These are phyloP conservation scores for Pyrenophora tritici-repentis DNA, from an alignment of 2,329 filamentous ascomycete species.

Conservation along the genomic window DNA sequence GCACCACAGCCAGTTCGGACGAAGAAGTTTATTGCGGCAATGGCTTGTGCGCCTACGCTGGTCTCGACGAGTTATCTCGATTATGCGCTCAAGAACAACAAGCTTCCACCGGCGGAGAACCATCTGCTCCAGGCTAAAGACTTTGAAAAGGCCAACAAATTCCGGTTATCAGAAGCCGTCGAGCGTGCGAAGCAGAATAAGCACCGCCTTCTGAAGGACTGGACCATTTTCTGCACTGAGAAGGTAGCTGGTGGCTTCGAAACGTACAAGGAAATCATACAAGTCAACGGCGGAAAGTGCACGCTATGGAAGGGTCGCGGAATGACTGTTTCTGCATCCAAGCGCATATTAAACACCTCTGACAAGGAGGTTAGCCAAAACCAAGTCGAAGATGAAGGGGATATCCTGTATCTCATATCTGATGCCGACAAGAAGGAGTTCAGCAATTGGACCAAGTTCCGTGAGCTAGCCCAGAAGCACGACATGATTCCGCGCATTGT, in stretches of 20 bases:
- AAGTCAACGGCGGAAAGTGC: constrained; percentile 86
- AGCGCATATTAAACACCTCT: constrained; percentile 35
- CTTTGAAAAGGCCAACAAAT: constrained; percentile 71
- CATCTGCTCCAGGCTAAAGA: constrained; percentile 73
- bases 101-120: constrained; percentile 66
- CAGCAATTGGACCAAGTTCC: constrained; percentile 78
- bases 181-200: constrained; percentile 75
- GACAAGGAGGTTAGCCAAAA: constrained; percentile 55
- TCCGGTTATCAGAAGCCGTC: constrained; percentile 71
- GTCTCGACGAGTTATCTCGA: constrained; percentile 81
- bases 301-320: constrained; percentile 75
- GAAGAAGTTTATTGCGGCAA: constrained; percentile 86
- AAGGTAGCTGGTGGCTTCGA: constrained; percentile 80
- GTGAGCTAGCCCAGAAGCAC: constrained; percentile 75
- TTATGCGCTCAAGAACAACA: constrained; percentile 70
- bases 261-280: constrained; percentile 83
- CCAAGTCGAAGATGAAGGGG: constrained; percentile 63
- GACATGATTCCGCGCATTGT: constrained; percentile 83
- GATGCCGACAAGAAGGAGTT: constrained; percentile 68
- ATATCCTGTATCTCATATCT: constrained; percentile 76
- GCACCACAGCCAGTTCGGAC: constrained; percentile 88
- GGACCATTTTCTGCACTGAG: constrained; percentile 83
- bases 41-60: constrained; percentile 79
- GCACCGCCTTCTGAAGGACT: constrained; percentile 73
- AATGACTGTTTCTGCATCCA: constrained; percentile 63